These are phyloP conservation scores for Hypseocharis bilobata DNA, from an alignment of 441 rosid genomes.

Conservation along the genomic window DNA sequence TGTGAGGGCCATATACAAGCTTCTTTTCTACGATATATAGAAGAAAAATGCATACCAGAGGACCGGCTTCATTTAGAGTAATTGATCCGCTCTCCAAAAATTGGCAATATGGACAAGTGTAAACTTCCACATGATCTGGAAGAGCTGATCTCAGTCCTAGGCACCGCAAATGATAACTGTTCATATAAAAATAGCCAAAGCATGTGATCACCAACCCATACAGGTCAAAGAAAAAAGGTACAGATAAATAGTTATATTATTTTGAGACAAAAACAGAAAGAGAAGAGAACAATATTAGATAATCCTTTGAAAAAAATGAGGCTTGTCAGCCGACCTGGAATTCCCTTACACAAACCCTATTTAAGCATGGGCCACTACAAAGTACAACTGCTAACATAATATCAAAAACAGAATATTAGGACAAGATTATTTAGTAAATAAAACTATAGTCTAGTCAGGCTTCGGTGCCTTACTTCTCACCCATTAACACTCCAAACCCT, in stretches of 20 bases:
- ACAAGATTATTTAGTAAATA: too few relatives aligned
- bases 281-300: too few relatives aligned
- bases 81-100: constrained; percentile 25
- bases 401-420: too few relatives aligned
- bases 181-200: constrained; percentile 19
- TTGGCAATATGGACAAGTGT: constrained; percentile 42
- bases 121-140: constrained; percentile 21
- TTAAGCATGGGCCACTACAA: too few relatives aligned
- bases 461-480: too few relatives aligned
- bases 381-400: too few relatives aligned
- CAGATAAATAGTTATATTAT: neutral
- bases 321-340: too few relatives aligned
- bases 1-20: constrained; percentile 19
- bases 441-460: too few relatives aligned
- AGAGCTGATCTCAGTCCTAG: constrained; percentile 24
- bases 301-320: too few relatives aligned
- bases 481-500: too few relatives aligned
- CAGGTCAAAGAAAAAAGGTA: neutral
- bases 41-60: constrained; percentile 34
- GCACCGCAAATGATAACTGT: constrained; percentile 59
- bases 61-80: constrained; percentile 23
- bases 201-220: neutral
- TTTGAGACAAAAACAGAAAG: neutral
- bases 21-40: constrained; percentile 3
- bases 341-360: too few relatives aligned